Percentiles rank a stretch among this genome's conserved stretches.
Conservation (phyloP, 495 filamentous ascomycete genomes). For the Neurospora sp. region DNA sequence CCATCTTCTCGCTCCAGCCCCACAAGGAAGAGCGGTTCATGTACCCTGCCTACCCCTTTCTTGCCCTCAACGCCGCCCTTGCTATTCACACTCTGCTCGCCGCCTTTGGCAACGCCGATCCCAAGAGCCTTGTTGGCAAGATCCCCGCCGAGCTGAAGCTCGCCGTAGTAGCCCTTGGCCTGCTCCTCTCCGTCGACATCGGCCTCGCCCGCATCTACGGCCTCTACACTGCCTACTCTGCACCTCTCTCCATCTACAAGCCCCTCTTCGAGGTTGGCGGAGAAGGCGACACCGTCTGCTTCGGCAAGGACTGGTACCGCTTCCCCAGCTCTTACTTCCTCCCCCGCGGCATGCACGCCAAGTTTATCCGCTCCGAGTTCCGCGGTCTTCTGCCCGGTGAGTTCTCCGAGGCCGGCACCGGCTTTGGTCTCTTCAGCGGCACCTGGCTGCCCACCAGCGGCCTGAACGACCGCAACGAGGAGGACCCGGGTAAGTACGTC, state of each 20-base stretch:
- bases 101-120: conserved; percentile 58
- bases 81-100: conserved; percentile 67
- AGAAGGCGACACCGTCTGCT: conserved; percentile 63
- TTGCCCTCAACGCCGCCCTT: conserved; percentile 88
- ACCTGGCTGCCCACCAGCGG: conserved; percentile 72
- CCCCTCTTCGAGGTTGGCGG: conserved; percentile 39
- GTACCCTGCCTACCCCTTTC: conserved; percentile 89
- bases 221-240: conserved; percentile 74
- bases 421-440: conserved; percentile 57
- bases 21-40: conserved; percentile 99
- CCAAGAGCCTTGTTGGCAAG: conserved; percentile 51
- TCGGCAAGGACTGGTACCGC: conserved; percentile 98
- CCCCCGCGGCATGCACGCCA: conserved; percentile 65
- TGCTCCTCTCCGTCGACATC: conserved; percentile 50
- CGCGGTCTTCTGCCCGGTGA: conserved; percentile 82
- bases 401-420: conserved; percentile 59
- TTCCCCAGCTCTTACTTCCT: conserved; percentile 92
- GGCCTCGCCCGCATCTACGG: conserved; percentile 68
- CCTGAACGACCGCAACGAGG: conserved; percentile 87
- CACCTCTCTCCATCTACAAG: conserved; percentile 67
- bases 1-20: conserved; percentile 80
- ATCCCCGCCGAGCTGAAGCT: conserved; percentile 65
- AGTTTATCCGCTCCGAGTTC: conserved; percentile 86
- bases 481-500: conserved; percentile 81
- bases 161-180: conserved; percentile 37